Evolutionary conservation across 768 basidiomycete species (phyloP).

Genomic region (Trametes sanguinea): DNA sequence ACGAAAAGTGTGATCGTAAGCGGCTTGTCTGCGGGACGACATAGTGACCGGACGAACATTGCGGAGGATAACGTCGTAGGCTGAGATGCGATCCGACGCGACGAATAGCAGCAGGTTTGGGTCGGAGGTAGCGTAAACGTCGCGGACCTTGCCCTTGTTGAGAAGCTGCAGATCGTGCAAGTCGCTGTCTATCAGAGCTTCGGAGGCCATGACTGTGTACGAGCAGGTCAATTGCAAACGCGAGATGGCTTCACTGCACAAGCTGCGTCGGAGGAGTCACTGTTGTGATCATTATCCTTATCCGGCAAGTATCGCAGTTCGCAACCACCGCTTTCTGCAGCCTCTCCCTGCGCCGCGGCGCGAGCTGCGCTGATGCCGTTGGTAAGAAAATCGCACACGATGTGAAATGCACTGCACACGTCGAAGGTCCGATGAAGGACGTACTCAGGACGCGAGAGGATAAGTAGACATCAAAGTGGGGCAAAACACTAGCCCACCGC

Average conservation of each 20-base stretch:
- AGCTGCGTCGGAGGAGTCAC: neutral
- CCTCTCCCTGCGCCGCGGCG: too few relatives aligned
- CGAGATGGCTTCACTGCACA: neutral
- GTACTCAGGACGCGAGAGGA: too few relatives aligned
- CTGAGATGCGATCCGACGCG: conserved; percentile 93
- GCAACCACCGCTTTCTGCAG: neutral
- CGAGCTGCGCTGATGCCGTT: too few relatives aligned
- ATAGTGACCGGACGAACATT: conserved; percentile 61
- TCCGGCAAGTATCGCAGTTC: conserved; percentile 10
- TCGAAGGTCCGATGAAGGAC: neutral
- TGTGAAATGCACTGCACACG: neutral
- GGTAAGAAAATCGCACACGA: too few relatives aligned
- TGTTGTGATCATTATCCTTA: neutral
- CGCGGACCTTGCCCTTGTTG: conserved; percentile 94
- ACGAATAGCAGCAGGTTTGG: conserved; percentile 83
- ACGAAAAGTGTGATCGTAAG: neutral
- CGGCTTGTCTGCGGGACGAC: neutral
- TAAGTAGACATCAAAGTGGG: too few relatives aligned
- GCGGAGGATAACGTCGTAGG: conserved; percentile 92
- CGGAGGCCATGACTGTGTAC: conserved; percentile 6
- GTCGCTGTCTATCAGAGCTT: conserved; percentile 50
- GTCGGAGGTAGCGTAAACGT: conserved; percentile 82
- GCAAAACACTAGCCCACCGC: conserved; percentile 50
- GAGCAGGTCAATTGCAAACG: neutral
- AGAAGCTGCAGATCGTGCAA: conserved; percentile 66